phyloP scores from a whole-genome alignment of 83 land plant genomes.

The Thuja plicata region DNA sequence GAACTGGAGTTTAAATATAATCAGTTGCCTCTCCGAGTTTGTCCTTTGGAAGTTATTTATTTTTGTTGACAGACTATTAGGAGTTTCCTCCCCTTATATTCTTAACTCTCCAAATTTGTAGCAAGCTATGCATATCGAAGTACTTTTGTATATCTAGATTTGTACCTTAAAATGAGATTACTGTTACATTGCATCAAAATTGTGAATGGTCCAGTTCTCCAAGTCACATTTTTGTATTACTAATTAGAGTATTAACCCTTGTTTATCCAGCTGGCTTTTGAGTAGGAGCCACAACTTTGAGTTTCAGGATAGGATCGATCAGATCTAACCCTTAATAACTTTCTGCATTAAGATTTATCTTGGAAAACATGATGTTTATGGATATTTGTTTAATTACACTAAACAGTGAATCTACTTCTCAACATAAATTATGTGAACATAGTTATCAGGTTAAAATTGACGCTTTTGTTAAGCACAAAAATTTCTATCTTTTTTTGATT shows the following conservation, averaged over 20 bases:
- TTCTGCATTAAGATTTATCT: neutral
- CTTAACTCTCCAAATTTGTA: neutral
- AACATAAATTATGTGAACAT: neutral
- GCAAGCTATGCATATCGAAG: neutral
- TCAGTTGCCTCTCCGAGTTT: neutral
- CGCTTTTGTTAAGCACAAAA: neutral
- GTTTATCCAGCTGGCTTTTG: neutral
- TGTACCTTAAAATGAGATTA: neutral
- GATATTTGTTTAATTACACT: neutral
- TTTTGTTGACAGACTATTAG: slow-evolving; percentile 2
- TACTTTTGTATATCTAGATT: neutral
- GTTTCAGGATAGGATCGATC: neutral
- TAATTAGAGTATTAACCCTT: neutral
- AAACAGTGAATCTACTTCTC: neutral
- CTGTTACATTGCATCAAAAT: neutral
- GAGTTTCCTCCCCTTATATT: neutral
- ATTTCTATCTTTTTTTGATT: neutral
- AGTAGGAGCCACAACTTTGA: neutral
- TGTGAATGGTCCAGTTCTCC: neutral
- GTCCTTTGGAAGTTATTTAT: neutral
- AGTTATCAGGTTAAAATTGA: neutral
- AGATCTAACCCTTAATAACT: neutral
- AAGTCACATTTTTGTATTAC: neutral
- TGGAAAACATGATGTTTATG: neutral
- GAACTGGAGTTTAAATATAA: neutral